Percentiles rank a stretch among this genome's conserved stretches.
phyloP scores from a whole-genome alignment of 75 land plant species.

The Adiantum capillusveneris region DNA sequence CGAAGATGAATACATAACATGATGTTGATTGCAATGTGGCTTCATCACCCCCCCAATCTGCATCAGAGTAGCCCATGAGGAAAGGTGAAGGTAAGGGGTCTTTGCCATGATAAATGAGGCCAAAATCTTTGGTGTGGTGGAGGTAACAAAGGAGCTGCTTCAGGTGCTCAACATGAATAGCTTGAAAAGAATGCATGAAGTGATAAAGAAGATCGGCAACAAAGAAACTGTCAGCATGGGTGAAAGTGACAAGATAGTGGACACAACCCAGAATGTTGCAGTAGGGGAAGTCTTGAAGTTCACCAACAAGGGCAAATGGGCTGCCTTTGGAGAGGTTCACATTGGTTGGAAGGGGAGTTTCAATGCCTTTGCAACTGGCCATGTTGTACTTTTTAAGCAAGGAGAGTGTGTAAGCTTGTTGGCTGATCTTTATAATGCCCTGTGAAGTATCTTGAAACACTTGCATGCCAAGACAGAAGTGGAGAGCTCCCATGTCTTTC shows the following conservation, averaged over 20 bases:
- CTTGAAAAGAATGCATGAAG: background rate
- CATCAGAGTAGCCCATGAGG: slow-evolving; percentile 23
- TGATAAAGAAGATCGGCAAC: background rate
- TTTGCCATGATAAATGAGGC: slow-evolving; percentile 12
- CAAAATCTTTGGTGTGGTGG: slow-evolving; percentile 7
- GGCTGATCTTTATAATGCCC: slow-evolving; percentile 3
- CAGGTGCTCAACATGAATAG: background rate
- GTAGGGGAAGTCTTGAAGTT: background rate
- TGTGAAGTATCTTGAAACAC: background rate
- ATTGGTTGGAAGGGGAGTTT: background rate
- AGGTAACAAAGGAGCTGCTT: slow-evolving; percentile 9
- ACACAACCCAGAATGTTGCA: background rate
- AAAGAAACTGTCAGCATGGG: background rate
- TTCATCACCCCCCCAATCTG: slow-evolving; percentile 25
- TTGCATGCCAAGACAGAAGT: slow-evolving; percentile 4
- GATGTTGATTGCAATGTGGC: slow-evolving; percentile 20
- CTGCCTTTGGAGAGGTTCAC: no score
- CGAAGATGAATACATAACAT: slow-evolving; percentile 20
- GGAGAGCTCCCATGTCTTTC: slow-evolving; percentile 1
- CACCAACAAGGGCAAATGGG: background rate
- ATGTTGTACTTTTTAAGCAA: slow-evolving; percentile 8
- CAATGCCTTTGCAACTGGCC: slow-evolving; percentile 2
- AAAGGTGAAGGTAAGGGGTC: background rate
- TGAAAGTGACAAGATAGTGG: slow-evolving; percentile 5
- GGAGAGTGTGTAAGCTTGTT: background rate